Conservation (phyloP, 306 rosid genomes). For the Prunus dulcis region DNA sequence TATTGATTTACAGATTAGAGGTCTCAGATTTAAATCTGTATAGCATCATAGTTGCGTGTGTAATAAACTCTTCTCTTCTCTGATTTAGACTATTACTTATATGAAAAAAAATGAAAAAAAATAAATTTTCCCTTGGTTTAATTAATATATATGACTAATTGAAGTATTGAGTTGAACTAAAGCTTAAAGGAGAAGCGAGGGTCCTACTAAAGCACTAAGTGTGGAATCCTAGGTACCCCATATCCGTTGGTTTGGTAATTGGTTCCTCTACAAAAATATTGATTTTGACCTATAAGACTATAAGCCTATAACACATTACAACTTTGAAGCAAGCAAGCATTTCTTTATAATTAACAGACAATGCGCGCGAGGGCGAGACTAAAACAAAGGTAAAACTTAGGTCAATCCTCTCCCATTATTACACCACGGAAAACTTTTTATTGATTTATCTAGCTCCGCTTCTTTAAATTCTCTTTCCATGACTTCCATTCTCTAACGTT, state of each 20-base stretch:
- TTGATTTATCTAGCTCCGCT: too few relatives aligned
- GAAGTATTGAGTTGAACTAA: not conserved
- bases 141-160: too few relatives aligned
- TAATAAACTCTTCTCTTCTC: accelerated
- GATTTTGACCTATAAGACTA: constrained; percentile 30
- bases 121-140: too few relatives aligned
- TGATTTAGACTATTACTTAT: too few relatives aligned
- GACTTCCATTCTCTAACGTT: not conserved
- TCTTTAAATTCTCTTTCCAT: not conserved
- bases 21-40: accelerated
- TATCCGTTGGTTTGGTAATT: not conserved
- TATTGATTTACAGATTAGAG: accelerated
- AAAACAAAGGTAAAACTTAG: constrained; percentile 13
- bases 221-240: constrained; percentile 59
- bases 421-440: not conserved
- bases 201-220: constrained; percentile 53
- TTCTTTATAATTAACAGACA: too few relatives aligned
- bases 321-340: not conserved
- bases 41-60: too few relatives aligned
- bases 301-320: not conserved
- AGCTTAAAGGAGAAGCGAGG: constrained; percentile 16
- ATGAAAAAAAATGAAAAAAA: too few relatives aligned
- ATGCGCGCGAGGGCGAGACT: too few relatives aligned
- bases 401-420: constrained; percentile 36
- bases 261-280: not conserved